phyloP scores from a whole-genome alignment of 768 basidiomycete genomes.

The Mycena leptocephala region DNA sequence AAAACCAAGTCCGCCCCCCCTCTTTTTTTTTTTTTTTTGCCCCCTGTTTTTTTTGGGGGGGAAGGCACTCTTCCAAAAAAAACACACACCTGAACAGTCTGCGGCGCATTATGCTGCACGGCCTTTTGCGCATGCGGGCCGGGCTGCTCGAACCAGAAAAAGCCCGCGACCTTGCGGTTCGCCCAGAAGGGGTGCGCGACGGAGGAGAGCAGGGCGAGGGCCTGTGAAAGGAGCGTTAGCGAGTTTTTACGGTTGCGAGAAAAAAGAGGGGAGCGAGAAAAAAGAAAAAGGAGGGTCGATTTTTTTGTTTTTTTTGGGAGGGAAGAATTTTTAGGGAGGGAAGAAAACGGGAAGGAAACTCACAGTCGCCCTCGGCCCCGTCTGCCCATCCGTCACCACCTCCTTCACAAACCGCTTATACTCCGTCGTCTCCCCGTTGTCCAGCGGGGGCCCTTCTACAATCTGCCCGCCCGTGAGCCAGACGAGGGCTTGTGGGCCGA shows the following conservation, averaged over 20 bases:
- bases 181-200: constrained; percentile 88
- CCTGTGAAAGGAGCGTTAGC: neutral
- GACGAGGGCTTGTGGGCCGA: constrained; percentile 92
- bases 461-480: constrained; percentile 94
- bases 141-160: constrained; percentile 82
- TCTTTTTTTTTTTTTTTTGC: too few relatives aligned
- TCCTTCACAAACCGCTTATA: constrained; percentile 97
- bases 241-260: too few relatives aligned
- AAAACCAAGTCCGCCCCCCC: too few relatives aligned
- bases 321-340: too few relatives aligned
- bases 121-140: constrained; percentile 69
- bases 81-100: constrained; percentile 73
- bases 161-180: constrained; percentile 78
- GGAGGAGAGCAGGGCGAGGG: constrained; percentile 87
- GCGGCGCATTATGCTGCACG: constrained; percentile 81
- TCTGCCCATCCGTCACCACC: constrained; percentile 95
- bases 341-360: neutral
- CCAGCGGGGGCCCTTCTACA: constrained; percentile 89
- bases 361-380: constrained; percentile 92
- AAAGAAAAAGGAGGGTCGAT: too few relatives aligned
- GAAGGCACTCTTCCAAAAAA: too few relatives aligned
- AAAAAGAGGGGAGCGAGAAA: too few relatives aligned
- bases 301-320: too few relatives aligned
- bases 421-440: constrained; percentile 96
- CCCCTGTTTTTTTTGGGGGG: too few relatives aligned